A percentile compares a stretch with the other conserved stretches of the same genome.
Evolutionary conservation across 805 yeast genomes (phyloP).

Genomic region (Hanseniaspora nectarophila): DNA sequence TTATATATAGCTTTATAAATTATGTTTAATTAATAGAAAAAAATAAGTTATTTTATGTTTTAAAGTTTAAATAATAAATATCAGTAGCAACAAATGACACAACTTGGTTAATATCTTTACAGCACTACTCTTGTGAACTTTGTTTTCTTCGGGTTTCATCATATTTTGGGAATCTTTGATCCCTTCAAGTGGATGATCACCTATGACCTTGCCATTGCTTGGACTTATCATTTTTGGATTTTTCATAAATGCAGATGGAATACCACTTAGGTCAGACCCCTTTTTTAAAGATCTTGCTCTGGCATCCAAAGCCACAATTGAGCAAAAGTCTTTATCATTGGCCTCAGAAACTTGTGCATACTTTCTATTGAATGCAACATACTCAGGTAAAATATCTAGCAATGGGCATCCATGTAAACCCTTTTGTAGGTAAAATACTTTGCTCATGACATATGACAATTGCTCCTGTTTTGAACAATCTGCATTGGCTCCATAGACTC

Average conservation of each 20-base stretch:
- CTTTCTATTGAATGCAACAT: slow-evolving; percentile 21
- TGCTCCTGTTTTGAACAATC: slow-evolving; percentile 54
- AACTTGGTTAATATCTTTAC: not conserved
- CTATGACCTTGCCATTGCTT: not conserved
- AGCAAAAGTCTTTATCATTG: not conserved
- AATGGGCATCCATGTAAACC: slow-evolving; percentile 23
- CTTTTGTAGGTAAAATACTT: slow-evolving; percentile 43
- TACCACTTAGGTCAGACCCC: not conserved
- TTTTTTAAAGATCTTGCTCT: not conserved
- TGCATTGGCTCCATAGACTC: slow-evolving; percentile 55
- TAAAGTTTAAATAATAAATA: no score
- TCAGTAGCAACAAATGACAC: no score
- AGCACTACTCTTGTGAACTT: not conserved
- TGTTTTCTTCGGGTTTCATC: not conserved
- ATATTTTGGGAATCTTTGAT: not conserved
- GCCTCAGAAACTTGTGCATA: slow-evolving; percentile 2
- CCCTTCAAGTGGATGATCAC: not conserved
- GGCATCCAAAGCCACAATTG: not conserved
- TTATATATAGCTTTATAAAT: no score
- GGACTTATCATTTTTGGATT: not conserved
- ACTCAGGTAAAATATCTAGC: slow-evolving; percentile 13
- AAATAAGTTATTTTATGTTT: no score
- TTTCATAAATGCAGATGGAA: not conserved
- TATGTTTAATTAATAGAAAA: not conserved
- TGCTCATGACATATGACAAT: slow-evolving; percentile 50